Evolutionary conservation across 202 grass and related monocot species (phyloP).

Genomic region (Musa balbisiana): DNA sequence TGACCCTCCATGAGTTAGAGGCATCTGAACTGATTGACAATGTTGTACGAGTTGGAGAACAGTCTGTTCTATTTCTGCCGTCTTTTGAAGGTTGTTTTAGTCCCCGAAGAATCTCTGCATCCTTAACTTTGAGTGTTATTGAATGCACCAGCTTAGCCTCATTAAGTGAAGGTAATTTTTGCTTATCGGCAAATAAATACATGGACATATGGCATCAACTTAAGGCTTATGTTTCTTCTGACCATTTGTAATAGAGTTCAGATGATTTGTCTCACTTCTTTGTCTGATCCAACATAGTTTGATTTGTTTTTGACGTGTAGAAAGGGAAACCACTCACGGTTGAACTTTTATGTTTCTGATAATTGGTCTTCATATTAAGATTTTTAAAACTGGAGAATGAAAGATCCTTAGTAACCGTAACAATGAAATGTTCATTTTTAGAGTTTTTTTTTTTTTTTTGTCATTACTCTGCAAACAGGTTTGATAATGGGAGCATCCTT

Average conservation of each 20-base stretch:
- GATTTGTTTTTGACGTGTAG: neutral
- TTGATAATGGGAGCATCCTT: slow-evolving; percentile 54
- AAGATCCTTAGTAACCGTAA: neutral
- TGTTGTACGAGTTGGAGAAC: slow-evolving; percentile 67
- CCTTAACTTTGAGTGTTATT: slow-evolving; percentile 60
- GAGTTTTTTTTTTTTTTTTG: slow-evolving; percentile 1
- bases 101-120: slow-evolving; percentile 31
- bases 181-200: neutral
- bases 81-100: slow-evolving; percentile 37
- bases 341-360: neutral
- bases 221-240: neutral
- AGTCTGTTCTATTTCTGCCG: slow-evolving; percentile 60
- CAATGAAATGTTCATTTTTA: neutral
- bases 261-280: neutral
- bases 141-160: slow-evolving; percentile 63
- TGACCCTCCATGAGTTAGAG: slow-evolving; percentile 43
- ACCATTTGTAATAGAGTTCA: neutral
- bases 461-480: slow-evolving; percentile 35
- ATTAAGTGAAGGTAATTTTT: slow-evolving; percentile 63
- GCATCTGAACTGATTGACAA: slow-evolving; percentile 70
- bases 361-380: neutral
- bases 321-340: neutral
- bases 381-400: neutral
- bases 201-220: neutral
- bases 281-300: neutral